Conservation (phyloP, 257 asterid species). For the Fraxinus excelsior region DNA sequence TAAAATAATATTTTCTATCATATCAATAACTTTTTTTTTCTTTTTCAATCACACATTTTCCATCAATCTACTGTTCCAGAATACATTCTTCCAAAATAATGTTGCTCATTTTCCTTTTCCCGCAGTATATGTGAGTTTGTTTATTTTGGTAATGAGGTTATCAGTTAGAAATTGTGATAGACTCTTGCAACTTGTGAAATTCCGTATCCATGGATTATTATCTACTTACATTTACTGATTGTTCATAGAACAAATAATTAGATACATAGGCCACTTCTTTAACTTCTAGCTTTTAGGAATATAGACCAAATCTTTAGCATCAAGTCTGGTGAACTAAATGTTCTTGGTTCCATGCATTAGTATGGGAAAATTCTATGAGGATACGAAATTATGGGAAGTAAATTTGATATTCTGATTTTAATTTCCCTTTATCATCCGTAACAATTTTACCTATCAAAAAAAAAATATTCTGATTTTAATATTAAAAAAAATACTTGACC, state of each 20-base stretch:
- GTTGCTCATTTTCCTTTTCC: slow-evolving; percentile 11
- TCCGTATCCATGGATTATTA: background rate
- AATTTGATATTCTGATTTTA: background rate
- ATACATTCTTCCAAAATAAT: too few species aligned
- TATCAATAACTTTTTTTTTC: too few species aligned
- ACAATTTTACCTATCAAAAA: too few species aligned
- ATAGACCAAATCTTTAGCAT: background rate
- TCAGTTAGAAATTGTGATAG: background rate
- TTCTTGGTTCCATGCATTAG: background rate
- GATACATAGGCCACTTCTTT: background rate
- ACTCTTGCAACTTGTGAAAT: background rate
- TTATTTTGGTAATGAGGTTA: background rate
- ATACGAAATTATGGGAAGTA: background rate
- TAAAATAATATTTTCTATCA: too few species aligned
- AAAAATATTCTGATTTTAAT: too few species aligned
- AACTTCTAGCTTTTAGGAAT: background rate
- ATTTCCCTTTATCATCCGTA: too few species aligned
- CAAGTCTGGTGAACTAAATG: background rate
- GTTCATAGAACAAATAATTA: background rate
- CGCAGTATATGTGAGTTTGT: background rate
- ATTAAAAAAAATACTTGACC: background rate
- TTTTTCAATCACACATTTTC: too few species aligned
- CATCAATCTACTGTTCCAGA: too few species aligned
- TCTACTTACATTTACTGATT: background rate
- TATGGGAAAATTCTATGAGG: background rate